Base-by-base conservation (phyloP, 176 grass and related monocot species). In the Oryza rufipogon region DNA sequence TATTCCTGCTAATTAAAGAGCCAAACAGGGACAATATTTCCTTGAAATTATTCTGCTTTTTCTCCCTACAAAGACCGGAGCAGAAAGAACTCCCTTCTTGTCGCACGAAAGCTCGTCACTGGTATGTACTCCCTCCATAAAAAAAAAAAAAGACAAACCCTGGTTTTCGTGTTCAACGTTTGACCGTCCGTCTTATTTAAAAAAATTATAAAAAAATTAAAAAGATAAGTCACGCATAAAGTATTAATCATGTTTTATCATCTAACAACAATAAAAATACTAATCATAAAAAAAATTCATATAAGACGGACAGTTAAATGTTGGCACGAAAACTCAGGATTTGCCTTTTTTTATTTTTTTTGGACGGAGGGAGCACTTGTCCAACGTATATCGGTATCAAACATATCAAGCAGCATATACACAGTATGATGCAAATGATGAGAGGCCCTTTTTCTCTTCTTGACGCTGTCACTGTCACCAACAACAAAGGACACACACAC, bases 401-500 rank as follows among this genome's bases (percentile, higher is more conserved):
- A 16, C 28, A 42, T 49, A 25, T 11, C 34, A 15, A 25, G 13
- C 28, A 3, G 48, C 5, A 56, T 56, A 16, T 56, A 16, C 77
- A 22, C 60, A 52, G 32, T 33, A 45, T 22, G 58, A 23, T 23
- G 34, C 25, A 47, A 39, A 36, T 23, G 66, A 25, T 66, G 88
- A 45, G 23, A n/a, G 16, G 34, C 5, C 20, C 8, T 28, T 73
- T 33, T 46, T 41, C 51, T 68, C 60, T 63, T 15, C 7, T 36
- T 70, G 66, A 71, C 48, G 73, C 63, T 63, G 23, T 51, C 39
- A 19, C 64, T 39, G 13, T 51, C 39, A 12, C 64, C 38, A 41
- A 32, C 56, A 25, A 10, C 64, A 56, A 82, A 82, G 79, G 79
- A 82, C 45, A n/a, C 22, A 45, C 56, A 68, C 58, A 58, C 76